Base-by-base conservation (phyloP, 129 eudicot genomes). In the Oenanthe sinensis region DNA sequence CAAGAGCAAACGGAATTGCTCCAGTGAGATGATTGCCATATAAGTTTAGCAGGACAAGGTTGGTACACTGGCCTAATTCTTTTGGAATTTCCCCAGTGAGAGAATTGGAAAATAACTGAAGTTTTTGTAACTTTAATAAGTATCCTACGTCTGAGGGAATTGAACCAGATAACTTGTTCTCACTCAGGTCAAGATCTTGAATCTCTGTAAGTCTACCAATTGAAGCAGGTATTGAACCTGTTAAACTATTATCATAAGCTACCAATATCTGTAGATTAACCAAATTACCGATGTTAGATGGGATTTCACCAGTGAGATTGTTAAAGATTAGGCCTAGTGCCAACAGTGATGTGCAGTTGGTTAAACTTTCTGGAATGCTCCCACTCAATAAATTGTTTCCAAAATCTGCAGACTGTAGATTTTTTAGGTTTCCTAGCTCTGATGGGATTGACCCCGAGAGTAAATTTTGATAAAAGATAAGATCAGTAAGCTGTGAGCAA, bases 361-460 rank as follows among this genome's bases (percentile, higher is more conserved):
- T 86, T 52, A 94, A 70, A 69, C 86, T 86, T 6, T 76, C 84
- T 9, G 97, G 98, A 71, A 94, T 91, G 46, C 20, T 72, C 50
- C 92, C 98, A 9, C 71, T 77, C 8, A 94, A 63, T 8, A 84
- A 78, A 78, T 94, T 94, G 78, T 77, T 80, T 58, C 93, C 96
- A 2, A 94, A 77, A 73, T 88, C 93, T 70, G 86, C 54, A 1
- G 17, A 1, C 52, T 82, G 76, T 33, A 94, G 82, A 78, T 83
- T 88, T 45, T 12, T 42, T 8, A 94, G 90, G 2, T 78, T 85
- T 40, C 98, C 98, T 16, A 94, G 74, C 30, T 87, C 86, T 2
- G 74, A n/a, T 3, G 96, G 98, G 77, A 94, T 89, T 9, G 71
- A 44, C 6, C 97, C 98, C 0, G 93, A 82, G 77, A 94, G 91